Percentiles rank a stretch among this genome's conserved stretches.
Conservation (phyloP, 805 yeast species). For the Saturnispora besseyi region DNA sequence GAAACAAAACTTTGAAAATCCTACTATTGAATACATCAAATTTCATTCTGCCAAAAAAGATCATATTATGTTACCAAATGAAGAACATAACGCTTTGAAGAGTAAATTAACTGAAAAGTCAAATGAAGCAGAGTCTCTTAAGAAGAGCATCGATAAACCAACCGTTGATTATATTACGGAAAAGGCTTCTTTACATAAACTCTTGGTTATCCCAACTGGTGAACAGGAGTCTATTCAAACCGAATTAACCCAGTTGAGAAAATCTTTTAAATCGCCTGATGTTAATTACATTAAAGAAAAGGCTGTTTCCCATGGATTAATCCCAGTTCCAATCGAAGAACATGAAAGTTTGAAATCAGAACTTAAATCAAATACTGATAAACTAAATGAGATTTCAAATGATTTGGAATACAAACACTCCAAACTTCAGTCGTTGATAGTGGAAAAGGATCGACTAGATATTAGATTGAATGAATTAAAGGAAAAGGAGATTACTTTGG, state of each 20-base stretch:
- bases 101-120: neutral
- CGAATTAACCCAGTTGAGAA: conserved; percentile 8
- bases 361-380: conserved; percentile 2
- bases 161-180: conserved; percentile 18
- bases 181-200: conserved; percentile 24
- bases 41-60: neutral
- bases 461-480: conserved; percentile 2
- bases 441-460: neutral
- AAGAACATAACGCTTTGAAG: neutral
- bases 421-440: conserved; percentile 1
- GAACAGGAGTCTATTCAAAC: conserved; percentile 1
- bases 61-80: neutral
- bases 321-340: conserved; percentile 19
- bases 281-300: conserved; percentile 23
- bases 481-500: neutral
- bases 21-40: conserved; percentile 1
- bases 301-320: conserved; percentile 23
- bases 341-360: conserved; percentile 13
- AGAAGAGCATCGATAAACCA: conserved; percentile 4
- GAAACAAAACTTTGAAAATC: neutral
- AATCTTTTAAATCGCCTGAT: conserved; percentile 25
- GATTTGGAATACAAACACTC: neutral
- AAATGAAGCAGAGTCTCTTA: neutral
- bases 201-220: conserved; percentile 19
- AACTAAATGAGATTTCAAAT: neutral